Conservation (phyloP, 2,329 filamentous ascomycete species). For the Ophiocordyceps camponoti-floridani region DNA sequence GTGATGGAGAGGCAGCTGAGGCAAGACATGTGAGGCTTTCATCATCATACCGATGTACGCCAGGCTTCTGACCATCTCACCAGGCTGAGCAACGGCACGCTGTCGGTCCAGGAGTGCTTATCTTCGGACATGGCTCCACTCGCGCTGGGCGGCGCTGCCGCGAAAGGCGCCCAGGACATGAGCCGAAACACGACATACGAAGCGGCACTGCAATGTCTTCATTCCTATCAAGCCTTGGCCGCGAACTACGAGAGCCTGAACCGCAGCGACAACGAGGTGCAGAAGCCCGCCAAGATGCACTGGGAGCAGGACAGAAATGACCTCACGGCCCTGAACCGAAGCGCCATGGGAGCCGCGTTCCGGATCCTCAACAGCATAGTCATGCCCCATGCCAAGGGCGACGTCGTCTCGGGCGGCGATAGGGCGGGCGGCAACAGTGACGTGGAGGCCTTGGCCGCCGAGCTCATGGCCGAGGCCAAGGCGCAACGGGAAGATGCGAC, state of each 20-base stretch:
- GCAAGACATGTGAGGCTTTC: not conserved
- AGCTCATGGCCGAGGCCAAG: conserved; percentile 11
- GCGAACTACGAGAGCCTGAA: conserved; percentile 9
- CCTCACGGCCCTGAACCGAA: conserved; percentile 11
- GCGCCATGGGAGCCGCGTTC: conserved; percentile 8
- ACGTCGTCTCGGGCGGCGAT: conserved; percentile 1
- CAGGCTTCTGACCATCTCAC: not conserved
- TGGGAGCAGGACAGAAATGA: conserved; percentile 16
- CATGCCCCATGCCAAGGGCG: conserved; percentile 7
- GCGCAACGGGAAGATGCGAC: conserved; percentile 8
- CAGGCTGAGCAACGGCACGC: not conserved
- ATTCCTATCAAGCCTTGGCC: conserved; percentile 6
- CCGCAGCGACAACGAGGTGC: conserved; percentile 3
- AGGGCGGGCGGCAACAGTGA: conserved; percentile 8
- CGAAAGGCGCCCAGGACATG: not conserved
- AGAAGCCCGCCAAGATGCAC: conserved; percentile 10
- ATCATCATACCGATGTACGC: not conserved
- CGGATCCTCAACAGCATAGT: conserved; percentile 9
- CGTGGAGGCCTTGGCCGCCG: conserved; percentile 14
- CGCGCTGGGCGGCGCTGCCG: not conserved
- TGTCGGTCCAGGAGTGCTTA: not conserved
- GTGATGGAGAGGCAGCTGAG: conserved; percentile 7
- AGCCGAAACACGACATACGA: conserved; percentile 1
- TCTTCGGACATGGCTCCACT: not conserved
- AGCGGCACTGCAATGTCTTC: conserved; percentile 1